phyloP scores from a whole-genome alignment of 805 yeast species.

The Candida montana region DNA sequence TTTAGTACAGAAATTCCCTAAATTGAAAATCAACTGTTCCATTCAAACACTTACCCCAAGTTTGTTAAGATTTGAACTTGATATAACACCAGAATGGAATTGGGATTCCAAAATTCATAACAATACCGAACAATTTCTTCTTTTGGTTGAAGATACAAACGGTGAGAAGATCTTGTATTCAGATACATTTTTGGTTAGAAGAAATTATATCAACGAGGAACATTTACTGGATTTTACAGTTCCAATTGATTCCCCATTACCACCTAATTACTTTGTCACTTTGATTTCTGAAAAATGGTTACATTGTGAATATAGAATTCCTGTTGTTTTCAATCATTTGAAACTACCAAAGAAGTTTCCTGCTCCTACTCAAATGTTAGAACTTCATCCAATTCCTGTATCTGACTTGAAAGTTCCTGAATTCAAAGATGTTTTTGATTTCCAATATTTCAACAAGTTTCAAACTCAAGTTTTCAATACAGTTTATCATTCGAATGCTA shows the following conservation, averaged over 20 bases:
- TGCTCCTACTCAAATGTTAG: constrained; percentile 54
- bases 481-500: constrained; percentile 53
- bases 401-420: constrained; percentile 44
- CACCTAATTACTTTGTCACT: constrained; percentile 72
- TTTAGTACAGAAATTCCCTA: constrained; percentile 69
- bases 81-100: constrained; percentile 63
- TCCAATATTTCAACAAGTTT: constrained; percentile 57
- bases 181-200: constrained; percentile 49
- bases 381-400: constrained; percentile 44
- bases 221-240: constrained; percentile 63
- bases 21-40: constrained; percentile 48
- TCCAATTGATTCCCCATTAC: constrained; percentile 44
- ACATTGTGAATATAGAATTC: constrained; percentile 59
- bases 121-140: constrained; percentile 54
- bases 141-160: constrained; percentile 78
- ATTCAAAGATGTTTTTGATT: constrained; percentile 40
- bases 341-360: constrained; percentile 60
- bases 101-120: constrained; percentile 73
- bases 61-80: constrained; percentile 59
- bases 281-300: constrained; percentile 82
- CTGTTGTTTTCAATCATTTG: constrained; percentile 50
- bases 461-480: constrained; percentile 69
- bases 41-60: constrained; percentile 77
- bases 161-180: constrained; percentile 67
- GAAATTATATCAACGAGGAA: constrained; percentile 44